phyloP scores from a whole-genome alignment of 495 filamentous ascomycete genomes.

The Hyaloscypha variabilis region DNA sequence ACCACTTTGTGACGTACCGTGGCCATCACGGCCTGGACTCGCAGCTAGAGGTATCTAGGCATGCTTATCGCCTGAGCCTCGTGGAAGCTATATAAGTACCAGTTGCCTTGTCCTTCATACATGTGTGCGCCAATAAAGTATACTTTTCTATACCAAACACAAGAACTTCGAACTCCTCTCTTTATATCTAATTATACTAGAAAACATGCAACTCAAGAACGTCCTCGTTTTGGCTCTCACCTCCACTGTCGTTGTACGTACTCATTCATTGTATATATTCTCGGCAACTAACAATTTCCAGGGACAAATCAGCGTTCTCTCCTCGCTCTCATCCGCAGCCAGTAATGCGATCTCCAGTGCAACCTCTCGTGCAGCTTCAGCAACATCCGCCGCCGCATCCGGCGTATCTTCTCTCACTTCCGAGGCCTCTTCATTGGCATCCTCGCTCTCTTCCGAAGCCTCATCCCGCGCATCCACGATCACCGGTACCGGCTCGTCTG shows the following conservation, averaged over 20 bases:
- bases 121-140: neutral
- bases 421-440: conserved; percentile 11
- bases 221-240: conserved; percentile 36
- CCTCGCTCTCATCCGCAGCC: conserved; percentile 10
- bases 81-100: conserved; percentile 3
- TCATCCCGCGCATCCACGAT: too few species aligned
- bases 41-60: conserved; percentile 9
- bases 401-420: conserved; percentile 2
- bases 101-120: neutral
- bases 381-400: conserved; percentile 3
- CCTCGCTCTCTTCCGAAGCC: conserved; percentile 25
- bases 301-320: conserved; percentile 17
- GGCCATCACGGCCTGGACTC: neutral
- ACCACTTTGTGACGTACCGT: conserved; percentile 7
- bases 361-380: conserved; percentile 5
- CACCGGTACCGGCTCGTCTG: neutral
- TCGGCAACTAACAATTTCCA: conserved; percentile 14
- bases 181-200: neutral
- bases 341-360: conserved; percentile 14
- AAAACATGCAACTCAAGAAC: conserved; percentile 41
- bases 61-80: neutral
- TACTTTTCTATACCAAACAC: neutral
- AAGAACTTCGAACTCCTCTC: conserved; percentile 15
- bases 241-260: conserved; percentile 25
- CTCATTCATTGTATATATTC: neutral